Evolutionary conservation across 768 basidiomycete genomes (phyloP), one percentile per base, ranked within the genome.

Genomic region (Serendipita sp.): DNA sequence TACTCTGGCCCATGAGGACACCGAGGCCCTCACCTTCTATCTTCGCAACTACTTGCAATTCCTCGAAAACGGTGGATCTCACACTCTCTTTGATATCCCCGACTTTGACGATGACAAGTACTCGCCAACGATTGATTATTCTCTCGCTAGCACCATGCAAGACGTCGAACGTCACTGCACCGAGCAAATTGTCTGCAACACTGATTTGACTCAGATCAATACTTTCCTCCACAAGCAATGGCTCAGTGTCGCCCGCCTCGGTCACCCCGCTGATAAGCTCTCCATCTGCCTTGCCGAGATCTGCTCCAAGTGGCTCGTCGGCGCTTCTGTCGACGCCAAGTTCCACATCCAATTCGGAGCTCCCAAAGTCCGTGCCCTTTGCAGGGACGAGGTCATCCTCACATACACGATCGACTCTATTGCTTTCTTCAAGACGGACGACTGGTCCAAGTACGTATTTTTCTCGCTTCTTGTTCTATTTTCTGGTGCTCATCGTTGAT

Each of bases 41-140:
- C 67, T 71, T 45, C 23, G 11, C 33, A 31, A 66, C 3, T 73
- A 73, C 53, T 69, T 72, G 40, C 45, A 60, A 6, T 64, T 69
- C 52, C 66, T 73, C 13, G 60, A 66, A 15, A 52, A 63, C 16
- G 69, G 71, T 1, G 71, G 71, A 0, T 62, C 66, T 53, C 67
- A 73, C 67, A 65, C 69, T 58, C 64, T 73, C n/a, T 70, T 69
- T 63, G 68, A 69, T 3, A 66, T 73, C 3, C 72, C 72, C 13
- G 71, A 72, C 60, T 73, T 74, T 64, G 71, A 71, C 64, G 69
- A 72, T 53, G 62, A 60, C 62, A 63, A 63, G 18, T 64, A 66
- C 48, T 64, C 64, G n/a, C 66, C 62, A 53, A 63, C 34, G 13
- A 66, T 71, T 63, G 68, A 72, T 63, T 72, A 68, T 65, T 72